These are phyloP conservation scores for Pascua guehoae DNA, from an alignment of 1,284 basidiomycete genomes.

Conservation along the genomic window DNA sequence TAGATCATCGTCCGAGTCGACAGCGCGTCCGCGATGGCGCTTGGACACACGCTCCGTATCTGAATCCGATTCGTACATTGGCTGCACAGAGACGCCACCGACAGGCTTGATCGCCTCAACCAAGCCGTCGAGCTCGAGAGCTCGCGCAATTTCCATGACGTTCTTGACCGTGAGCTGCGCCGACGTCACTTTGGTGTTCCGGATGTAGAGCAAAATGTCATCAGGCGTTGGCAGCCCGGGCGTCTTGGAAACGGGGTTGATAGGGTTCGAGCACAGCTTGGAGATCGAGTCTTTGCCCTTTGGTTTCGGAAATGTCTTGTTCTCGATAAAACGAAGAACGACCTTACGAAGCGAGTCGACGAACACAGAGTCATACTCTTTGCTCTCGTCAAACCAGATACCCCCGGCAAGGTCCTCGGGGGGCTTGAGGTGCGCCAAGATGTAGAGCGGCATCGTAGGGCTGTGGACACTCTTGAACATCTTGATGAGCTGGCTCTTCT, in stretches of 20 bases:
- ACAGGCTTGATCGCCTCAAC: conserved; percentile 47
- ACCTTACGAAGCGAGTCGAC: conserved; percentile 37
- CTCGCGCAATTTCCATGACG: conserved; percentile 48
- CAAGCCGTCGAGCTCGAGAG: conserved; percentile 44
- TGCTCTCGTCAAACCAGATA: conserved; percentile 46
- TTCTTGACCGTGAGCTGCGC: conserved; percentile 41
- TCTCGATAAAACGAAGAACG: conserved; percentile 28
- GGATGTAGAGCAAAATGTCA: conserved; percentile 32
- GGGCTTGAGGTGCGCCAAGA: conserved; percentile 36
- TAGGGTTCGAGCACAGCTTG: conserved; percentile 20
- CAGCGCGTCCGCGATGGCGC: conserved; percentile 11
- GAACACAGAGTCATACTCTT: conserved; percentile 44
- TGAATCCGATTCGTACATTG: conserved; percentile 15
- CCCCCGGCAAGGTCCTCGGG: conserved; percentile 47
- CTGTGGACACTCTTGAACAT: conserved; percentile 45
- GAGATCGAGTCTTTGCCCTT: conserved; percentile 19
- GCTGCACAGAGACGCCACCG: conserved; percentile 28
- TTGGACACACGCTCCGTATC: conserved; percentile 22
- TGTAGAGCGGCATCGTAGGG: conserved; percentile 42
- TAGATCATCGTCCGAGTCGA: conserved; percentile 20
- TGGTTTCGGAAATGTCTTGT: conserved; percentile 32
- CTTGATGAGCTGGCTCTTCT: conserved; percentile 41
- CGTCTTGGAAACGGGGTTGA: conserved; percentile 35
- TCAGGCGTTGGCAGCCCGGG: conserved; percentile 32
- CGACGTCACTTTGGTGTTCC: conserved; percentile 27